These are phyloP conservation scores for Casuarina glauca DNA, from an alignment of 306 rosid genomes.

Conservation along the genomic window DNA sequence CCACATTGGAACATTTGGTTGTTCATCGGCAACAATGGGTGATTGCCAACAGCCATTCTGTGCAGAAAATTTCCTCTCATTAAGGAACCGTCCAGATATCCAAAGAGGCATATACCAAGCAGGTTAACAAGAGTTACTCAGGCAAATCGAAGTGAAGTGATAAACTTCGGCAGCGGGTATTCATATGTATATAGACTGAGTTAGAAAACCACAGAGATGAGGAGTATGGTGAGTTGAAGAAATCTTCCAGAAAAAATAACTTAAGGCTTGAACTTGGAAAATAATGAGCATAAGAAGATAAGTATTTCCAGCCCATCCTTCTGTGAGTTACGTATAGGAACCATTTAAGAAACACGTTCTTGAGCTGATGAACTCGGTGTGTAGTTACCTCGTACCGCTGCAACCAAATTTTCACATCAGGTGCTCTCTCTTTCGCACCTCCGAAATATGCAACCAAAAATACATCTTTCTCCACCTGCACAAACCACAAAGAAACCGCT, in stretches of 20 bases:
- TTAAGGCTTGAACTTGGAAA: neutral
- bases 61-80: constrained; percentile 22
- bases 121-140: neutral
- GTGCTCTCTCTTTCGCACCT: constrained; percentile 71
- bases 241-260: neutral
- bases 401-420: constrained; percentile 92
- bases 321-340: constrained; percentile 1
- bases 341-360: neutral
- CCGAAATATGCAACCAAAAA: constrained; percentile 87
- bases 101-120: neutral
- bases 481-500: constrained; percentile 26
- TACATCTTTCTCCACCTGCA: constrained; percentile 48
- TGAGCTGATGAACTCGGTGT: neutral
- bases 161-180: neutral
- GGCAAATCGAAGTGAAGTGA: neutral
- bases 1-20: constrained; percentile 36
- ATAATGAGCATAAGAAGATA: neutral
- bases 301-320: neutral
- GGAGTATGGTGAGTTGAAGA: neutral
- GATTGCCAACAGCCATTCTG: constrained; percentile 76
- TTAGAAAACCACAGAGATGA: neutral
- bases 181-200: neutral
- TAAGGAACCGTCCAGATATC: constrained; percentile 24
- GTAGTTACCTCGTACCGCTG: constrained; percentile 65
- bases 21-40: constrained; percentile 69